phyloP scores from a whole-genome alignment of 2,329 filamentous ascomycete genomes.

The Fusarium pseudograminearum region DNA sequence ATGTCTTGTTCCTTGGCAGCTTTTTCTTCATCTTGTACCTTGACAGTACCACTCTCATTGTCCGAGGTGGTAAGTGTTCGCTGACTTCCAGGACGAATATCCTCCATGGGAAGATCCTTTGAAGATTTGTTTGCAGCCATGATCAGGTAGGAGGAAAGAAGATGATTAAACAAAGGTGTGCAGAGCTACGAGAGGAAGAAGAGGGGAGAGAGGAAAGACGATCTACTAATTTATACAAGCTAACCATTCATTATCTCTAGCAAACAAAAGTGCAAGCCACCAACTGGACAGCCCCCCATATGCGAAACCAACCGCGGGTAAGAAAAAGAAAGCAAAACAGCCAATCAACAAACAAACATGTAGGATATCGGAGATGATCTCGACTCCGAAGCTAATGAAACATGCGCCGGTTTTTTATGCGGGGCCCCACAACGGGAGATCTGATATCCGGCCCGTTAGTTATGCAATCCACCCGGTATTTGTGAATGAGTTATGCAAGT shows the following conservation, averaged over 20 bases:
- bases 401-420: slow-evolving; percentile 26
- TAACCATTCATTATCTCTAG: neutral
- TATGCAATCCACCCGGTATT: slow-evolving; percentile 21
- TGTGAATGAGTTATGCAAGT: slow-evolving; percentile 15
- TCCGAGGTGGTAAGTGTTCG: slow-evolving; percentile 34
- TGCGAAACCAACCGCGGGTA: slow-evolving; percentile 5
- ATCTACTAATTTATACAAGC: slow-evolving; percentile 12
- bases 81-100: slow-evolving; percentile 34
- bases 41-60: neutral
- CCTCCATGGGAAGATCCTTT: neutral
- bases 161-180: neutral
- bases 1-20: neutral
- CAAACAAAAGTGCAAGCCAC: neutral
- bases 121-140: neutral
- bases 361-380: neutral
- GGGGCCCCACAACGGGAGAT: slow-evolving; percentile 20
- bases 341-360: neutral
- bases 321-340: neutral
- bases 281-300: neutral
- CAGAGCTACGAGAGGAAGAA: neutral
- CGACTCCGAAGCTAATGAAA: neutral
- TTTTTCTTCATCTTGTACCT: slow-evolving; percentile 34
- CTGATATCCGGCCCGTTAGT: slow-evolving; percentile 12
- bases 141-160: neutral
- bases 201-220: neutral